Conservation (phyloP, 1,284 basidiomycete species). For the Pseudozyma pruni region DNA sequence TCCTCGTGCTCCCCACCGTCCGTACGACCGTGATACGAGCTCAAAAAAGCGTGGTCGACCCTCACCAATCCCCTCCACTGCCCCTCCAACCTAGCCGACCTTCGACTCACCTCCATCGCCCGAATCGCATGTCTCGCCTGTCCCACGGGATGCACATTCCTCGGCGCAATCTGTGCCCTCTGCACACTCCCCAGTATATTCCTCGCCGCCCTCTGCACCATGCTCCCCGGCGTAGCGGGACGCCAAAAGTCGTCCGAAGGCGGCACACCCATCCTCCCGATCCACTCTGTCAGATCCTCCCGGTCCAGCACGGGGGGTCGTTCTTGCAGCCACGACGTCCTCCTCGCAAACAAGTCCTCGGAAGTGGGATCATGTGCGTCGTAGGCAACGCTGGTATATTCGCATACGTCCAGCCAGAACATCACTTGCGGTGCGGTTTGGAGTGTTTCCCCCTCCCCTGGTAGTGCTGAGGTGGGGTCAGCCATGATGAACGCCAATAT, state of each 20-base stretch:
- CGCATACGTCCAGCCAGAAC: conserved; percentile 50
- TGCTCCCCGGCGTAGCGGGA: conserved; percentile 15
- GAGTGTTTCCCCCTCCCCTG: conserved; percentile 3
- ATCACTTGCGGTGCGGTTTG: conserved; percentile 6
- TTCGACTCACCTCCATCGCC: conserved; percentile 9
- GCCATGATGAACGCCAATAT: conserved; percentile 40
- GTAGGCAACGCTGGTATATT: conserved; percentile 19
- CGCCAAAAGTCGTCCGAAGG: conserved; percentile 26
- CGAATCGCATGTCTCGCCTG: conserved; percentile 15
- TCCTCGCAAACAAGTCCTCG: conserved; percentile 19
- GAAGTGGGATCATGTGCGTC: conserved; percentile 20
- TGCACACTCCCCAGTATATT: conserved; percentile 40
- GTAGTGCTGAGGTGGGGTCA: conserved; percentile 9
- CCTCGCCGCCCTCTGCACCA: conserved; percentile 31
- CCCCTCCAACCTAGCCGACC: not conserved
- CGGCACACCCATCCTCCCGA: conserved; percentile 15
- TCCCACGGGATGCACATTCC: conserved; percentile 3
- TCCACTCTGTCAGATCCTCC: conserved; percentile 19
- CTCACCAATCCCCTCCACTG: conserved; percentile 18
- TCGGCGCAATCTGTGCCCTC: conserved; percentile 27
- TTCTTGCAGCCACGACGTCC: conserved; percentile 16
- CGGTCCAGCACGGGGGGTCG: conserved; percentile 30
- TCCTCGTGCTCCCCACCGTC: conserved; percentile 2
- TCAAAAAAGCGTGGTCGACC: conserved; percentile 23
- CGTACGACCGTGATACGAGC: conserved; percentile 14